Evolutionary conservation across 1,284 basidiomycete genomes (phyloP), one percentile per base, ranked within the genome.

Genomic region (Afroboletus lepidellus): DNA sequence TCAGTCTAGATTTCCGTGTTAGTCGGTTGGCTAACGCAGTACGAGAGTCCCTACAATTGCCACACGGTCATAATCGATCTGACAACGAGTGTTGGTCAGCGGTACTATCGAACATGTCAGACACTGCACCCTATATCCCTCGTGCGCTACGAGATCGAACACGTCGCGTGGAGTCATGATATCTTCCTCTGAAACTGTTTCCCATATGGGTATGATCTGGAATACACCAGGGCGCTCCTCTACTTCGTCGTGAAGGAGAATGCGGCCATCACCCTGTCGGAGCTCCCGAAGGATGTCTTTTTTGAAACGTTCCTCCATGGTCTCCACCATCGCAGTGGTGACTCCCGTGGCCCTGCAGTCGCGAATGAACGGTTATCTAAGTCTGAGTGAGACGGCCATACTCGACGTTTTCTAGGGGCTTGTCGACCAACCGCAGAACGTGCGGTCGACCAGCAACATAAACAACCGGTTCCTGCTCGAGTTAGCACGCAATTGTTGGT

Each of bases 161-260:
- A 92, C 89, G 57, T 96, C 94, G 54, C 87, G 77, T 1, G 97
- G 96, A 0, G 97, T 99, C 78, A 97, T 84, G 57, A 99, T 93
- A 55, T 99, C 94, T 23, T 81, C 77, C 53, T 93, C 89, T 3
- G 80, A 75, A 24, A 95, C 86, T 7, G 81, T 84, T 71, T 96
- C 93, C 95, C 94, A 97, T 42, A 87, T 78, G 0, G 92, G 91
- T 42, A 94, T 85, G 60, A 95, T 89, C 21, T 85, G 83, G 72
- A 95, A 99, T 3, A 85, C 80, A 1, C 96, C 96, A 1, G 94
- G 90, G 27, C 90, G 81, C 55, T 94, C 94, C 70, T 98, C 94
- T 7, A 96, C 83, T 72, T 99, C 97, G 65, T 99, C 97, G 60
- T 99, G 97, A 2, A 96, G 77, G 5, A 99, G 74, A 33, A 99